Evolutionary conservation across 805 yeast genomes (phyloP).

Genomic region (Jamesozyma piceae): DNA sequence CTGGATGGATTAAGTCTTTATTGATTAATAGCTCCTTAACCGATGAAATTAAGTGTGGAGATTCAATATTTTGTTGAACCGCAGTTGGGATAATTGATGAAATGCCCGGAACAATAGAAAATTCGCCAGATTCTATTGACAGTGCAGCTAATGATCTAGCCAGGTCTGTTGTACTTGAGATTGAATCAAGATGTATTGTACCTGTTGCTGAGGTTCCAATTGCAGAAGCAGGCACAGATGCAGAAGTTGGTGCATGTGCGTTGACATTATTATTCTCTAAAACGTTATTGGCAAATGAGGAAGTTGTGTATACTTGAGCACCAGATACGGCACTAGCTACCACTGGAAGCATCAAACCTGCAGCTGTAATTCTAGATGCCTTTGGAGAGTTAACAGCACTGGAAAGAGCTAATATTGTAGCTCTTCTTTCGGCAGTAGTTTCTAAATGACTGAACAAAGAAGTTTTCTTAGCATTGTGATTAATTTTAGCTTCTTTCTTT

Average conservation of each 20-base stretch:
- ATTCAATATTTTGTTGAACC: constrained; percentile 23
- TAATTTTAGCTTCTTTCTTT: constrained; percentile 34
- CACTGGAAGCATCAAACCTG: constrained; percentile 29
- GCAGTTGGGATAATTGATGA: constrained; percentile 38
- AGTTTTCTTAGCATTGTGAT: constrained; percentile 37
- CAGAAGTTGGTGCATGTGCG: constrained; percentile 1
- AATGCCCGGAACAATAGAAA: constrained; percentile 33
- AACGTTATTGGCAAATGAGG: constrained; percentile 9
- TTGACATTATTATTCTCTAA: background rate
- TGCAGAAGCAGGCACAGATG: background rate
- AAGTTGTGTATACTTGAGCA: constrained; percentile 16
- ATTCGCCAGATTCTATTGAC: constrained; percentile 20
- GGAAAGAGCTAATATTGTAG: constrained; percentile 27
- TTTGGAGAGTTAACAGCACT: constrained; percentile 28
- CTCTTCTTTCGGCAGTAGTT: constrained; percentile 64
- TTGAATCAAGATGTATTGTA: constrained; percentile 5
- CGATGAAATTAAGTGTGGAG: constrained; percentile 22
- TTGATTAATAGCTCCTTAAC: constrained; percentile 28
- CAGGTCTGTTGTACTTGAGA: constrained; percentile 10
- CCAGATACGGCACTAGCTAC: constrained; percentile 23
- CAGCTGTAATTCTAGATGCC: constrained; percentile 29
- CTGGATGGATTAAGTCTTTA: constrained; percentile 69
- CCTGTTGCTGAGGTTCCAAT: constrained; percentile 1
- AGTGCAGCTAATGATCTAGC: constrained; percentile 22
- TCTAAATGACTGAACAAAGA: constrained; percentile 71